Percentiles rank a stretch among this genome's conserved stretches.
phyloP scores from a whole-genome alignment of 2,329 filamentous ascomycete species.

The Sclerotinia subarctica region DNA sequence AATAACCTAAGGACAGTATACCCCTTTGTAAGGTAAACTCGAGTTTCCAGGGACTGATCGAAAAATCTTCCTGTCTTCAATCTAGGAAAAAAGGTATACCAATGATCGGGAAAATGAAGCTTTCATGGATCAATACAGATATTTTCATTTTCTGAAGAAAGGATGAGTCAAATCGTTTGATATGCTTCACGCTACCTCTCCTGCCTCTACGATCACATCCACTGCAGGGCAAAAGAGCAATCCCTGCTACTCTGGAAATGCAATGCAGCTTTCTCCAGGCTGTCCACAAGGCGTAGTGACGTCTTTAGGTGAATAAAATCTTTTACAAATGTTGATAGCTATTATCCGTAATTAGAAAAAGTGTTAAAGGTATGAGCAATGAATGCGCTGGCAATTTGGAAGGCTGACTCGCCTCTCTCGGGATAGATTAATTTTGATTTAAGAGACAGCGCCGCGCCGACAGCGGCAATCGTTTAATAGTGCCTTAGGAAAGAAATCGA shows the following conservation, averaged over 20 bases:
- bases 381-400: background rate
- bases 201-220: too few relatives aligned
- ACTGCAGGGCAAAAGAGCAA: too few relatives aligned
- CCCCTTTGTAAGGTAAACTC: background rate
- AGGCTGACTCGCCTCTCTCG: background rate
- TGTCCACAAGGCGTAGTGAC: background rate
- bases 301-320: too few relatives aligned
- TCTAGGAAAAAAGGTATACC: background rate
- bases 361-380: background rate
- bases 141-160: background rate
- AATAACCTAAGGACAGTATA: background rate
- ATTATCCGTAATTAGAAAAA: background rate
- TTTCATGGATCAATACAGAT: background rate
- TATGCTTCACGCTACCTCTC: too few relatives aligned
- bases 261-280: background rate
- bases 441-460: too few relatives aligned
- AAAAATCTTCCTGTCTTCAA: background rate
- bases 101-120: background rate
- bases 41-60: background rate
- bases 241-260: background rate
- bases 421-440: background rate
- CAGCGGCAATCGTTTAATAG: background rate
- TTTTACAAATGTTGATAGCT: background rate
- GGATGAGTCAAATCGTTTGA: background rate
- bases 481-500: background rate